These are phyloP conservation scores for Trametes sp. DNA, from an alignment of 1,284 basidiomycete species.

Conservation along the genomic window DNA sequence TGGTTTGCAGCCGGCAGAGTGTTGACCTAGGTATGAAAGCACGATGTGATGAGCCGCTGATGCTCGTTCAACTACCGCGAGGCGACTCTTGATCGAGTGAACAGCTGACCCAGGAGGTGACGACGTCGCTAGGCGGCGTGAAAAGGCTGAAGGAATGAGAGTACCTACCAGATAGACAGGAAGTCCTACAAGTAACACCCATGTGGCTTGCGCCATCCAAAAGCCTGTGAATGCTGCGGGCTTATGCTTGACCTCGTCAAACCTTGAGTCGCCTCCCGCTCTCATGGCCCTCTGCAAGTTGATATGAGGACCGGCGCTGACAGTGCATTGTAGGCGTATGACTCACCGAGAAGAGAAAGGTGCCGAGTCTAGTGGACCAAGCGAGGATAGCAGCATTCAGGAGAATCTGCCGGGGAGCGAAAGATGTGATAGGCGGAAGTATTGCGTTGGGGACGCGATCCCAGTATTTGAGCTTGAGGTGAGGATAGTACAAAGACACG, in stretches of 20 bases:
- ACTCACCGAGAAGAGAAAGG: constrained; percentile 64
- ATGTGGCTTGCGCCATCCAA: constrained; percentile 80
- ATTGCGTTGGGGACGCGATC: constrained; percentile 44
- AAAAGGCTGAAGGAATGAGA: neutral
- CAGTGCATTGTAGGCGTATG: neutral
- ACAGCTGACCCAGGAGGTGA: constrained; percentile 23
- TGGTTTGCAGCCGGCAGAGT: constrained; percentile 63
- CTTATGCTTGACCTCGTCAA: constrained; percentile 72
- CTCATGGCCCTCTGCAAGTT: constrained; percentile 51
- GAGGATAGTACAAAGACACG: constrained; percentile 69
- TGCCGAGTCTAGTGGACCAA: constrained; percentile 72
- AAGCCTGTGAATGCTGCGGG: constrained; percentile 66
- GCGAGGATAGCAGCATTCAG: constrained; percentile 60
- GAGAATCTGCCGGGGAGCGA: constrained; percentile 69
- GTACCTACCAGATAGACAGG: constrained; percentile 67
- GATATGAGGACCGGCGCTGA: neutral
- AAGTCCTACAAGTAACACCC: constrained; percentile 74
- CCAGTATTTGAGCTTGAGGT: constrained; percentile 56
- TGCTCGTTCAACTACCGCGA: neutral
- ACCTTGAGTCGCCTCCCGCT: constrained; percentile 68
- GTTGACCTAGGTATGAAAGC: constrained; percentile 53
- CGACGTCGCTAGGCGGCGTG: neutral
- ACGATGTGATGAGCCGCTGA: neutral
- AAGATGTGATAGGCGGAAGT: constrained; percentile 54
- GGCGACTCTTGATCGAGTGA: no score